Conservation (phyloP, 768 basidiomycete genomes). For the Calocybe gangraenosa region DNA sequence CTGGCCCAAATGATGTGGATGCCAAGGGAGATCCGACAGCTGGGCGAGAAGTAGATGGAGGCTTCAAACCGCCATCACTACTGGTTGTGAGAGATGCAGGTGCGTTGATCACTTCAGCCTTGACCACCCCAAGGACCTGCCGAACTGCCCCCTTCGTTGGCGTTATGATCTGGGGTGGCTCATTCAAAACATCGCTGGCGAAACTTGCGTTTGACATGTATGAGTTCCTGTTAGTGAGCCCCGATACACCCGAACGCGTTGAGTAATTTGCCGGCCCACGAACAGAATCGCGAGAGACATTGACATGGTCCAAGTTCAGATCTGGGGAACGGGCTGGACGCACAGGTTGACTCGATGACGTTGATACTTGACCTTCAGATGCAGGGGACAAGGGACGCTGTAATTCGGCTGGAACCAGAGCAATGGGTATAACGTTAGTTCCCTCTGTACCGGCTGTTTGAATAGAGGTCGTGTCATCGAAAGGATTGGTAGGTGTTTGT, state of each 20-base stretch:
- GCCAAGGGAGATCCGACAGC: constrained; percentile 64
- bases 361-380: constrained; percentile 26
- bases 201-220: constrained; percentile 74
- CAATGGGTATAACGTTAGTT: constrained; percentile 86
- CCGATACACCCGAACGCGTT: constrained; percentile 46
- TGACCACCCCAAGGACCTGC: constrained; percentile 72
- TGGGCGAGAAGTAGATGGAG: constrained; percentile 38
- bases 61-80: constrained; percentile 35
- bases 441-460: constrained; percentile 78
- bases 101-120: constrained; percentile 74
- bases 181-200: constrained; percentile 74
- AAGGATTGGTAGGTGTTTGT: constrained; percentile 57
- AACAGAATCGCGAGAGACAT: constrained; percentile 52
- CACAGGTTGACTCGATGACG: constrained; percentile 40
- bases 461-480: constrained; percentile 74
- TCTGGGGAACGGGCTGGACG: constrained; percentile 60
- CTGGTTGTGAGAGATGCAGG: constrained; percentile 35
- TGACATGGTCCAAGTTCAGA: constrained; percentile 57
- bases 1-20: constrained; percentile 65
- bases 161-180: constrained; percentile 79
- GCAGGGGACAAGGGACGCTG: constrained; percentile 25
- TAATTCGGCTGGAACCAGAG: constrained; percentile 64
- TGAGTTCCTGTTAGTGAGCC: constrained; percentile 54
- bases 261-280: constrained; percentile 39
- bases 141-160: constrained; percentile 60